Percentiles rank a stretch among this genome's conserved stretches.
phyloP scores from a whole-genome alignment of 2,329 filamentous ascomycete genomes.

The Penicillium griseofulvum region DNA sequence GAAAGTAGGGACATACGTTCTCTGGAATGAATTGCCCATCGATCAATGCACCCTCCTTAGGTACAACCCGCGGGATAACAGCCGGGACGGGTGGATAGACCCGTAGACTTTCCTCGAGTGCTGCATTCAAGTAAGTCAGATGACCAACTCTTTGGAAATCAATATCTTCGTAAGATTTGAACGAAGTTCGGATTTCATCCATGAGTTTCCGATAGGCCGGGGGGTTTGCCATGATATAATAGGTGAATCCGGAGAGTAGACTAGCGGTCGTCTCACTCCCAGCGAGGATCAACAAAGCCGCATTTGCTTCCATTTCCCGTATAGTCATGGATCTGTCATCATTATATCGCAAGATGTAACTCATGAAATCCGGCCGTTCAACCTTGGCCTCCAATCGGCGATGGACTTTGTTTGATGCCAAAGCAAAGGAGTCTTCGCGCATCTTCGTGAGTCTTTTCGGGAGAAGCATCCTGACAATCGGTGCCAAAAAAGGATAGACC shows the following conservation, averaged over 20 bases:
- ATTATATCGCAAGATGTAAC: constrained; percentile 36
- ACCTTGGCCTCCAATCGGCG: constrained; percentile 24
- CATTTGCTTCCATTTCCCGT: constrained; percentile 41
- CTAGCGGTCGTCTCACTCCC: constrained; percentile 49
- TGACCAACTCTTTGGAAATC: constrained; percentile 28
- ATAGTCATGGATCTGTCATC: constrained; percentile 27
- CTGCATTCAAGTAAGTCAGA: constrained; percentile 39
- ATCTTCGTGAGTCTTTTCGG: constrained; percentile 10
- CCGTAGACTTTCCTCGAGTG: constrained; percentile 43
- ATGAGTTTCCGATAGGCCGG: constrained; percentile 8
- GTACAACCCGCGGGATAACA: constrained; percentile 35
- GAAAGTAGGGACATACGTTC: constrained; percentile 13
- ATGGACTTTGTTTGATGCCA: constrained; percentile 25
- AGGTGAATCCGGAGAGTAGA: constrained; percentile 40
- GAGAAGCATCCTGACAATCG: constrained; percentile 9
- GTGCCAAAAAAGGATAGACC: constrained; percentile 17
- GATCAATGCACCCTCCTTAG: constrained; percentile 36
- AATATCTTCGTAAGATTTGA: constrained; percentile 32
- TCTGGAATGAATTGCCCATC: constrained; percentile 37
- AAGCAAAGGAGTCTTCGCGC: constrained; percentile 10
- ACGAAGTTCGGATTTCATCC: constrained; percentile 19
- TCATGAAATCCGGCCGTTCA: constrained; percentile 41
- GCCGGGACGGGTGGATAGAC: constrained; percentile 43
- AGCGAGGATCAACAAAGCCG: constrained; percentile 41
- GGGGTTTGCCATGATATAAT: constrained; percentile 31